Evolutionary conservation across 305 asterid species (phyloP).

Genomic region (Fraxinus floribunda): DNA sequence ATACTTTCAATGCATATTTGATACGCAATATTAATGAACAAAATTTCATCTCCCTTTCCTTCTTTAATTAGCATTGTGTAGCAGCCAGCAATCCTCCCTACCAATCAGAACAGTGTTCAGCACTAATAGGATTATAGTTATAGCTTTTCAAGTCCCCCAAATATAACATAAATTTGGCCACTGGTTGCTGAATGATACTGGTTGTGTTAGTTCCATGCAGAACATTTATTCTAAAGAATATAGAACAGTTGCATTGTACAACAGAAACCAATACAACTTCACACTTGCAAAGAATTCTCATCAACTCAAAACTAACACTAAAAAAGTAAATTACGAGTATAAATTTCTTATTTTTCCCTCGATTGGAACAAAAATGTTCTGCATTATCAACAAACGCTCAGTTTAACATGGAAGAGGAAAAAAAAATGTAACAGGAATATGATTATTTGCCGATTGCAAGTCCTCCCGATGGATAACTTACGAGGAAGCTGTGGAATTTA

Average conservation of each 20-base stretch:
- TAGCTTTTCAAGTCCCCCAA: background rate
- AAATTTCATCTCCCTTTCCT: background rate
- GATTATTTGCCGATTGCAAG: constrained; percentile 34
- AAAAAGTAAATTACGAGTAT: constrained; percentile 1
- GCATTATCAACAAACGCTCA: constrained; percentile 20
- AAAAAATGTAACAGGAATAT: constrained; percentile 10
- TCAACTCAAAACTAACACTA: constrained; percentile 8
- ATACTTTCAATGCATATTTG: no score
- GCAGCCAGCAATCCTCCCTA: background rate
- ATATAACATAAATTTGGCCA: background rate
- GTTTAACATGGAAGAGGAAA: constrained; percentile 18
- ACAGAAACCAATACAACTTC: constrained; percentile 22
- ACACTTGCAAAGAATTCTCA: constrained; percentile 13
- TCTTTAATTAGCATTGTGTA: background rate
- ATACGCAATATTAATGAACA: no score
- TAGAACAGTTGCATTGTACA: constrained; percentile 3
- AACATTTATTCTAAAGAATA: constrained; percentile 18
- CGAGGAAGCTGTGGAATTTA: constrained; percentile 25
- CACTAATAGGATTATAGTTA: background rate
- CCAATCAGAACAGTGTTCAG: background rate
- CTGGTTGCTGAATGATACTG: background rate
- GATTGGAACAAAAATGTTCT: constrained; percentile 4
- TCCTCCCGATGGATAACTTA: background rate
- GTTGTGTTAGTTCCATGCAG: background rate
- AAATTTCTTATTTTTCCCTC: constrained; percentile 34